These are phyloP conservation scores for Barnettozyma sucrosica DNA, from an alignment of 805 yeast genomes.

Conservation along the genomic window DNA sequence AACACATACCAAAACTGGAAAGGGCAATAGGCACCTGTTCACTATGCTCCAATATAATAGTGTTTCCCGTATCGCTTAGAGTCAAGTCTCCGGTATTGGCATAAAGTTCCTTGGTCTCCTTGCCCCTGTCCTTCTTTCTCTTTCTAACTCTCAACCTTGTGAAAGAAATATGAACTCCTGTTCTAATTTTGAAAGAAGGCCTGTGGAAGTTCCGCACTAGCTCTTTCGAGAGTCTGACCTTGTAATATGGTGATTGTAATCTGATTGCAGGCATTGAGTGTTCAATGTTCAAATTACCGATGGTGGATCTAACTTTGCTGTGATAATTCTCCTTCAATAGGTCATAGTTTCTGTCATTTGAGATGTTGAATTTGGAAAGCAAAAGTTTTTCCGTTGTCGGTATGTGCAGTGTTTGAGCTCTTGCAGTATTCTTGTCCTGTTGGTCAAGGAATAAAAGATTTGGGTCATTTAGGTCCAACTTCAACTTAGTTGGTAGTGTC, in stretches of 20 bases:
- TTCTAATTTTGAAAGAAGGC: slow-evolving; percentile 65
- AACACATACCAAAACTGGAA: slow-evolving; percentile 93
- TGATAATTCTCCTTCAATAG: slow-evolving; percentile 79
- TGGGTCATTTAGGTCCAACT: slow-evolving; percentile 85
- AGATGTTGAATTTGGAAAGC: slow-evolving; percentile 65
- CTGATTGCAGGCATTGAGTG: slow-evolving; percentile 85
- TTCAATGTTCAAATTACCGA: slow-evolving; percentile 85
- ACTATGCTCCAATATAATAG: slow-evolving; percentile 79
- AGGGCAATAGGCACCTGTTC: slow-evolving; percentile 83
- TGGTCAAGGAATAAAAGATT: slow-evolving; percentile 61
- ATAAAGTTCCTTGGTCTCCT: slow-evolving; percentile 69
- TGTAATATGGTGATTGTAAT: slow-evolving; percentile 86
- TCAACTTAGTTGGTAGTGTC: slow-evolving; percentile 34
- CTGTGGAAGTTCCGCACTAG: slow-evolving; percentile 78
- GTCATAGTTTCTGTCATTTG: slow-evolving; percentile 86
- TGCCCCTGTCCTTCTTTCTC: slow-evolving; percentile 85
- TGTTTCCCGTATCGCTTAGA: slow-evolving; percentile 72
- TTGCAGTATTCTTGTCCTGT: slow-evolving; percentile 14
- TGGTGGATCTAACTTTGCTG: slow-evolving; percentile 85
- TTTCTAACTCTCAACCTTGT: slow-evolving; percentile 72
- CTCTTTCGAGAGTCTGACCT: slow-evolving; percentile 61
- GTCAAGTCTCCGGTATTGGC: slow-evolving; percentile 70
- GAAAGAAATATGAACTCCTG: slow-evolving; percentile 73
- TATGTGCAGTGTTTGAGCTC: slow-evolving; percentile 24
- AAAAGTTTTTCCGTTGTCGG: slow-evolving; percentile 53